Percentiles rank a stretch among this genome's conserved stretches.
These are phyloP conservation scores for Rosa chinensis DNA, from an alignment of 306 rosid species.

Conservation along the genomic window DNA sequence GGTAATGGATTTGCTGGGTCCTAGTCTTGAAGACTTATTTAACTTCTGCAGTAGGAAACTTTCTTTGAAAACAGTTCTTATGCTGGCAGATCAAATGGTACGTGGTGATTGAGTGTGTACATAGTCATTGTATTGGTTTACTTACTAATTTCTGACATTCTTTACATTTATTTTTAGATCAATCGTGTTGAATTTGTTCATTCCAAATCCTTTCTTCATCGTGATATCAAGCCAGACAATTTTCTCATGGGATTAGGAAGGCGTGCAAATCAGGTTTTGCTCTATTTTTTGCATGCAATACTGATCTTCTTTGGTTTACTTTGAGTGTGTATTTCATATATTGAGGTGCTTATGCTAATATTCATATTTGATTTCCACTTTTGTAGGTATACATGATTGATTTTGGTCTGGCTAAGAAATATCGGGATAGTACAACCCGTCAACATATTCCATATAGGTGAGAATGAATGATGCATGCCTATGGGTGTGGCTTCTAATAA, in stretches of 20 bases:
- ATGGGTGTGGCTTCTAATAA: slow-evolving; percentile 5
- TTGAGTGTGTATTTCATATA: neutral
- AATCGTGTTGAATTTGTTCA: slow-evolving; percentile 92
- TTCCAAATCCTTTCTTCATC: slow-evolving; percentile 88
- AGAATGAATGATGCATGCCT: slow-evolving; percentile 26
- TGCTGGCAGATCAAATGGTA: slow-evolving; percentile 99
- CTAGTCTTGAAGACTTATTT: slow-evolving; percentile 95
- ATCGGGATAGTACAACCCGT: slow-evolving; percentile 83
- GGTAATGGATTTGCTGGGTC: slow-evolving; percentile 97
- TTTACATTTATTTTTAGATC: slow-evolving; percentile 45
- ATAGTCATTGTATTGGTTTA: slow-evolving; percentile 3
- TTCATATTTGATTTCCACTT: slow-evolving; percentile 24
- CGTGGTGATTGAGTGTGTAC: slow-evolving; percentile 19
- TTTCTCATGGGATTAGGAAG: slow-evolving; percentile 98
- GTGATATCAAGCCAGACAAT: slow-evolving; percentile 97
- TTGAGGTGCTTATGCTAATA: slow-evolving; percentile 9
- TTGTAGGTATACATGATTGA: slow-evolving; percentile 60
- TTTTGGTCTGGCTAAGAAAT: slow-evolving; percentile 97
- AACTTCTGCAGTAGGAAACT: slow-evolving; percentile 94
- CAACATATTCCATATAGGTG: slow-evolving; percentile 99
- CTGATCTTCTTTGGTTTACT: neutral
- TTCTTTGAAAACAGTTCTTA: slow-evolving; percentile 87
- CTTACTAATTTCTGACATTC: neutral
- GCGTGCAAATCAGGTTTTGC: slow-evolving; percentile 87
- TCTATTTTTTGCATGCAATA: slow-evolving; percentile 7